phyloP scores from a whole-genome alignment of 768 basidiomycete genomes.

The Agaricus blazei region DNA sequence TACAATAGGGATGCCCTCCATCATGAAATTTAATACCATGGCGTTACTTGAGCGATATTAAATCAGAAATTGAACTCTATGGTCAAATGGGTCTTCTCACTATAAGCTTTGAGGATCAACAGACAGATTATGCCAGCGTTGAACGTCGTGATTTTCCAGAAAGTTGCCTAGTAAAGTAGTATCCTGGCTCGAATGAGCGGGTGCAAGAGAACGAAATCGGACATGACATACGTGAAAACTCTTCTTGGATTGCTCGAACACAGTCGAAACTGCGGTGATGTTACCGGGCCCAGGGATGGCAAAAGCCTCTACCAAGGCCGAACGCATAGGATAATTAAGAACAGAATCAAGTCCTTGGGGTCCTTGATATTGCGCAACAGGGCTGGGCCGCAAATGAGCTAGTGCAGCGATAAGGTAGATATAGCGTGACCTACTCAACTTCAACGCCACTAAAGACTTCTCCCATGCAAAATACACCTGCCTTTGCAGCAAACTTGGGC shows the following conservation, averaged over 20 bases:
- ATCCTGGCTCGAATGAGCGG: slow-evolving; percentile 23
- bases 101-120: slow-evolving; percentile 70
- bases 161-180: slow-evolving; percentile 62
- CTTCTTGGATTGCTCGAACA: slow-evolving; percentile 47
- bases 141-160: slow-evolving; percentile 73
- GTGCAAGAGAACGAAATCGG: background rate
- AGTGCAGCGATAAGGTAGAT: background rate
- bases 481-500: slow-evolving; percentile 67
- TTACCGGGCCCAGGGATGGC: slow-evolving; percentile 66
- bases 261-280: slow-evolving; percentile 48
- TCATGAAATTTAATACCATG: slow-evolving; percentile 70
- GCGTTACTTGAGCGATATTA: slow-evolving; percentile 46
- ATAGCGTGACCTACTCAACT: slow-evolving; percentile 33
- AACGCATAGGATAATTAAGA: slow-evolving; percentile 68
- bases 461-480: slow-evolving; percentile 83
- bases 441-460: slow-evolving; percentile 63
- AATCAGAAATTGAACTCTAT: background rate
- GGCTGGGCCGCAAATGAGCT: slow-evolving; percentile 25
- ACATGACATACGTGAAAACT: slow-evolving; percentile 38
- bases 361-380: slow-evolving; percentile 57
- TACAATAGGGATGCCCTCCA: slow-evolving; percentile 78
- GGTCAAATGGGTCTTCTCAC: slow-evolving; percentile 27
- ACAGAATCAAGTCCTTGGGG: slow-evolving; percentile 59
- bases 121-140: slow-evolving; percentile 68
- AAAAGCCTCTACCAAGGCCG: slow-evolving; percentile 59